Evolutionary conservation across 345 rosid species (phyloP).

Genomic region (Diplotaxis tenuifolia): DNA sequence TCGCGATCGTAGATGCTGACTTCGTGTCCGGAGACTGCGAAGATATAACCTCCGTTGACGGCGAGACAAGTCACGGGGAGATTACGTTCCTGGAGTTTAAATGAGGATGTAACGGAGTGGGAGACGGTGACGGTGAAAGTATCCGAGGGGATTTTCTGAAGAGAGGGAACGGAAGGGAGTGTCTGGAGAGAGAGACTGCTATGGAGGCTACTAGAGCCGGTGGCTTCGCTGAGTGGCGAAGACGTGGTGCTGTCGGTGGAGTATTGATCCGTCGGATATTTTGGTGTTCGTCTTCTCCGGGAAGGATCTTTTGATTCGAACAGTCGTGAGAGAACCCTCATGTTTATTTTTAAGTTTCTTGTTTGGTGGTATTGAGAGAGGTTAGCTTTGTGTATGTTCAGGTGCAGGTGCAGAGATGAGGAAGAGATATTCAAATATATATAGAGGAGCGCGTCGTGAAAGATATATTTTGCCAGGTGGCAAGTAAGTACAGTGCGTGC

Average conservation of each 20-base stretch:
- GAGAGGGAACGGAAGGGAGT: conserved; percentile 73
- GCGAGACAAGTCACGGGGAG: conserved; percentile 68
- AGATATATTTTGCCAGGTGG: conserved; percentile 30
- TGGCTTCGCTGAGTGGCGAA: conserved; percentile 27
- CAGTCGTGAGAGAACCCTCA: conserved; percentile 53
- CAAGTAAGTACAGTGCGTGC: conserved; percentile 21
- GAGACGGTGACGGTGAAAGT: conserved; percentile 44
- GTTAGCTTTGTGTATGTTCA: background rate
- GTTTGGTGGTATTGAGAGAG: background rate
- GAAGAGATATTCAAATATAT: background rate
- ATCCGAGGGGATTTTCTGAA: conserved; percentile 54
- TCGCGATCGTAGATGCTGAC: conserved; percentile 64
- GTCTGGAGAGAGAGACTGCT: conserved; percentile 78
- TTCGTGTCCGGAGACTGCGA: conserved; percentile 59
- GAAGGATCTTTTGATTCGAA: conserved; percentile 27
- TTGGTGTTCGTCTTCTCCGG: conserved; percentile 15
- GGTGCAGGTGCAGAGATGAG: background rate
- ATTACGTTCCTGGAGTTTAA: conserved; percentile 38
- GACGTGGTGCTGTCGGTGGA: conserved; percentile 39
- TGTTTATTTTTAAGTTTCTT: conserved; percentile 11
- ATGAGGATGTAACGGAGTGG: conserved; percentile 36
- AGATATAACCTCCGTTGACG: conserved; percentile 51
- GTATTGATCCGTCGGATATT: conserved; percentile 20
- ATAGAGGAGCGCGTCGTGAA: conserved; percentile 24
- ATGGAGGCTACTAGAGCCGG: conserved; percentile 46